phyloP scores from a whole-genome alignment of 108 stramenopile species.

The Fragilaria crotonensis region DNA sequence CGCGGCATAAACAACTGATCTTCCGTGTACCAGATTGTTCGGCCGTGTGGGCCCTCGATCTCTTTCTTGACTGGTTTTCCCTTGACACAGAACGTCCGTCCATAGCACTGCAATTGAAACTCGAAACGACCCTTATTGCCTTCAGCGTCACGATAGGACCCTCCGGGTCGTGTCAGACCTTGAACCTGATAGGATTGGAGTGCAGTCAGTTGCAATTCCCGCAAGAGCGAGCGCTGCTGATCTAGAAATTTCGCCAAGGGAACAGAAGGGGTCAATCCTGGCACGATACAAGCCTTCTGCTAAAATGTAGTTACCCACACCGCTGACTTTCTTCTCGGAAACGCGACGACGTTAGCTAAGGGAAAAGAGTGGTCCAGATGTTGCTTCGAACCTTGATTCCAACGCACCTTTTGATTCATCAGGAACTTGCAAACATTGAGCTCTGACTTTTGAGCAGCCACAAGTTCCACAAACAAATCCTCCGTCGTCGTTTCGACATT shows the following conservation, averaged over 20 bases:
- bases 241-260: constrained; percentile 44
- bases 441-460: constrained; percentile 29
- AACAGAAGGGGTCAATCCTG: constrained; percentile 67
- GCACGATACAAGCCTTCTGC: constrained; percentile 70
- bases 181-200: constrained; percentile 49
- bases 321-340: constrained; percentile 23
- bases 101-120: constrained; percentile 75
- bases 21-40: constrained; percentile 75
- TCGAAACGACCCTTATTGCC: constrained; percentile 48
- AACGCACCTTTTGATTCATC: constrained; percentile 86
- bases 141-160: constrained; percentile 37
- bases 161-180: constrained; percentile 48
- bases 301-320: constrained; percentile 76
- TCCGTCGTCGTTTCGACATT: constrained; percentile 35
- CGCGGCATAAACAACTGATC: constrained; percentile 60
- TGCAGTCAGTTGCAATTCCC: constrained; percentile 39
- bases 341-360: background rate
- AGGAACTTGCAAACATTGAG: constrained; percentile 79
- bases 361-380: constrained; percentile 10
- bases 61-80: constrained; percentile 52
- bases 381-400: constrained; percentile 33
- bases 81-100: constrained; percentile 35
- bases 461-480: constrained; percentile 39
- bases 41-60: constrained; percentile 64
- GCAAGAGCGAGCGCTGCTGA: constrained; percentile 35